These are phyloP conservation scores for Diaporthe vexans DNA, from an alignment of 2,329 filamentous ascomycete species.

Conservation along the genomic window DNA sequence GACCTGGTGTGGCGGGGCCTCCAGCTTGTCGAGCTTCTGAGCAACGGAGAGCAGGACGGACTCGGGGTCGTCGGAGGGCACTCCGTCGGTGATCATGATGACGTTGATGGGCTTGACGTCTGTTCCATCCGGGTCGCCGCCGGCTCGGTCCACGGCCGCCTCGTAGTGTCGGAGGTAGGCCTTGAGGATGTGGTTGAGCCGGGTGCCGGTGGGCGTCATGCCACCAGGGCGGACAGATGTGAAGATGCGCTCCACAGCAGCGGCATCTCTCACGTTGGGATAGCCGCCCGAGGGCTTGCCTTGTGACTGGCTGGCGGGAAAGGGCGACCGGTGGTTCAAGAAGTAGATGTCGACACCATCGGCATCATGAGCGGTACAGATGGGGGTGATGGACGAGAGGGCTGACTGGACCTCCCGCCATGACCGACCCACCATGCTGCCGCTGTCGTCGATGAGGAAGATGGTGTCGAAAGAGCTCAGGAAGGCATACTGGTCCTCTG, in stretches of 20 bases:
- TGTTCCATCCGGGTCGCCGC: conserved; percentile 55
- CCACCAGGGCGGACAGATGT: conserved; percentile 72
- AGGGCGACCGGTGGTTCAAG: conserved; percentile 75
- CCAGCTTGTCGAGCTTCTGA: conserved; percentile 75
- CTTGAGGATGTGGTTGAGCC: conserved; percentile 78
- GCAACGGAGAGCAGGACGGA: conserved; percentile 76
- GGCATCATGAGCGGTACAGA: conserved; percentile 83
- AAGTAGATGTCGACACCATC: conserved; percentile 96
- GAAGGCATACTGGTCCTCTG: conserved; percentile 81
- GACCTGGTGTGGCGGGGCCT: conserved; percentile 84
- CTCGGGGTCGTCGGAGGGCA: conserved; percentile 84
- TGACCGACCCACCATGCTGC: conserved; percentile 82
- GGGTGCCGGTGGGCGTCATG: conserved; percentile 80
- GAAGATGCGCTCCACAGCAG: conserved; percentile 78
- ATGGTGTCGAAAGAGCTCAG: conserved; percentile 86
- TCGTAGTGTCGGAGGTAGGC: conserved; percentile 77
- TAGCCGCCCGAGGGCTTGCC: conserved; percentile 68
- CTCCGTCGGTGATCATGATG: conserved; percentile 93
- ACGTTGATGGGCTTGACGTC: conserved; percentile 85
- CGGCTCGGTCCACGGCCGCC: conserved; percentile 49
- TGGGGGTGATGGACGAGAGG: conserved; percentile 81
- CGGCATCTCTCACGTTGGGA: conserved; percentile 71
- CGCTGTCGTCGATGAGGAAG: conserved; percentile 93
- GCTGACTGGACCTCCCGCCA: conserved; percentile 83
- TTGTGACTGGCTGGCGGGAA: conserved; percentile 50